Base-by-base conservation (phyloP, 768 basidiomycete species). In the Leccinum aurantiacum region DNA sequence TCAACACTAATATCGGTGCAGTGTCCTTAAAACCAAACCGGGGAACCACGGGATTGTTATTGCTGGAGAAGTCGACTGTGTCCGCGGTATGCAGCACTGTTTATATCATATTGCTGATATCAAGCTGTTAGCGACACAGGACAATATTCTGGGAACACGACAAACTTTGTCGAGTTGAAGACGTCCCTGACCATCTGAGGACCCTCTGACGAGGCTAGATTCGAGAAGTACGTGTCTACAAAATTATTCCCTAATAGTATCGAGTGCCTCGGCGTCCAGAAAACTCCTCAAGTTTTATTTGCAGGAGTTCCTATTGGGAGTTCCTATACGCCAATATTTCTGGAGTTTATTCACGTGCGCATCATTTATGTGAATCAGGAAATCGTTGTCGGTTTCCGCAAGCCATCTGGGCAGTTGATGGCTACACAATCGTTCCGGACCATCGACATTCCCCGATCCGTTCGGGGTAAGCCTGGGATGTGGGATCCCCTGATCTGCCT, bases 201-300 rank as follows among this genome's bases (percentile, higher is more conserved):
- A 13, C 24, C 77, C 3, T 75, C 82, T 49, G 92, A 94, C 58
- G 85, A 88, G 69, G 72, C 74, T n/a, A 82, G 75, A 57, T 95
- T 95, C 64, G 91, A 95, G 75, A 88, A 86, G 93, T 93, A 67
- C 58, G 82, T 46, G 24, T 51, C 15, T 17, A 33, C 38, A 3
- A 1, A n/a, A 5, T 8, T n/a, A 49, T 41, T 24, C 27, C 7
- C 63, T 49, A 3, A 35, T 4, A n/a, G 25, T 27, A 27, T 27
- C 25, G 48, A 49, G 24, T 22, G 13, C 48, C 56, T 61, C n/a
- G 65, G 19, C 56, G 7, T 58, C 54, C 69, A 93, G 90, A 72
- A 95, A 95, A 70, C 77, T 95, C n/a, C 83, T 95, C 59, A 94
- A 93, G 68, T 93, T 93, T 74, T 95, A 94, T 78, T 85, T 93